Conservation (phyloP, 768 basidiomycete genomes). For the Trametes gibbosa region DNA sequence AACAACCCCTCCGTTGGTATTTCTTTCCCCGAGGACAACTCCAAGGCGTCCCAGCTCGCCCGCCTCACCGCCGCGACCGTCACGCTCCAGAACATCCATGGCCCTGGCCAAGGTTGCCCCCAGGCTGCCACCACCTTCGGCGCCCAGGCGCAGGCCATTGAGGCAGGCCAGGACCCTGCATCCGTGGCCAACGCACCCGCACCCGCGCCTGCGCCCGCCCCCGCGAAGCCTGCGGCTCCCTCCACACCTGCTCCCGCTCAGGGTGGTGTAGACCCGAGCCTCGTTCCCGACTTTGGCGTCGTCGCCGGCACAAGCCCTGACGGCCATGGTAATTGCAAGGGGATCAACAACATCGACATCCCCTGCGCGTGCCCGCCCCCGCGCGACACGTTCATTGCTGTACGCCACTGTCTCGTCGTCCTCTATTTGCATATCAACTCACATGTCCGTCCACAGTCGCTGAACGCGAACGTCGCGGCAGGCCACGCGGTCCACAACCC, state of each 20-base stretch:
- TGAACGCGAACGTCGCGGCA: conserved; percentile 52
- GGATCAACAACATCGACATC: conserved; percentile 36
- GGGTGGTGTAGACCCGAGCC: conserved; percentile 23
- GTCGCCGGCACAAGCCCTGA: conserved; percentile 19
- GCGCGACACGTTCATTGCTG: conserved; percentile 33
- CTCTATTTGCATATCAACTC: background rate
- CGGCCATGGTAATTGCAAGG: conserved; percentile 35
- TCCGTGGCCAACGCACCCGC: conserved; percentile 10
- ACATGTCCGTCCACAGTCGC: background rate
- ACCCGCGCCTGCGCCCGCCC: conserved; percentile 20
- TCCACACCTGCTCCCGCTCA: background rate
- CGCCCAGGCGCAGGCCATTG: conserved; percentile 28
- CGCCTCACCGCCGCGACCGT: conserved; percentile 54
- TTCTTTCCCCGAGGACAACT: conserved; percentile 43
- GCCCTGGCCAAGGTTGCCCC: conserved; percentile 65
- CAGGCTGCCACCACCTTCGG: conserved; percentile 58
- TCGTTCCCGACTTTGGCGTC: conserved; percentile 26
- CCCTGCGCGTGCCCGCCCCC: conserved; percentile 42
- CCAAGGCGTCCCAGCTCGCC: conserved; percentile 34
- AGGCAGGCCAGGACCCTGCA: background rate
- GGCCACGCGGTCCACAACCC: conserved; percentile 69
- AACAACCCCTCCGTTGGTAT: conserved; percentile 39
- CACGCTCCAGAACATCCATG: conserved; percentile 68
- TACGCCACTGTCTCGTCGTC: conserved; percentile 14
- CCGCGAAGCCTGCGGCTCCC: background rate